A percentile compares a stretch with the other conserved stretches of the same genome.
Conservation (phyloP, 1,139 yeast genomes). For the Pneumocystis carinii region DNA sequence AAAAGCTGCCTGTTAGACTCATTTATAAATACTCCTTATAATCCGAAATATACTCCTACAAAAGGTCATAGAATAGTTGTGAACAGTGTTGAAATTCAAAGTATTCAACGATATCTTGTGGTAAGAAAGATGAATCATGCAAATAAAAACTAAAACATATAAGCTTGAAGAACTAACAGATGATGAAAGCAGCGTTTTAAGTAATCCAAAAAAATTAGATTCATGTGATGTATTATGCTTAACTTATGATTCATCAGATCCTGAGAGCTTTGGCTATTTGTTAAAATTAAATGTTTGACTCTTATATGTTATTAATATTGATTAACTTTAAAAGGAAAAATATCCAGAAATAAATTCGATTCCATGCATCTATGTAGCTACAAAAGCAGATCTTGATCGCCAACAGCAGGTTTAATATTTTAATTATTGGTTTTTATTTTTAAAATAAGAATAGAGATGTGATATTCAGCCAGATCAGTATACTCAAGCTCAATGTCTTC, state of each 20-base stretch:
- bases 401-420: constrained; percentile 48
- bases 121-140: constrained; percentile 21
- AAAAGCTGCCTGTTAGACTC: constrained; percentile 47
- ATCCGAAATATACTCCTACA: constrained; percentile 37
- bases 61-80: constrained; percentile 54
- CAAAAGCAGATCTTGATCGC: constrained; percentile 86
- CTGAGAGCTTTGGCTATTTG: constrained; percentile 77
- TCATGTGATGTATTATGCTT: constrained; percentile 85
- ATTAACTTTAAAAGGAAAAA: neutral
- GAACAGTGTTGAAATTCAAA: constrained; percentile 84
- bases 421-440: neutral
- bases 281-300: constrained; percentile 39
- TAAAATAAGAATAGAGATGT: constrained; percentile 29
- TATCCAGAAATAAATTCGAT: constrained; percentile 33
- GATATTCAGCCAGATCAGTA: constrained; percentile 78
- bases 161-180: constrained; percentile 67
- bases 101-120: constrained; percentile 84
- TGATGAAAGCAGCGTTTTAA: constrained; percentile 65
- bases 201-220: constrained; percentile 52
- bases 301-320: neutral
- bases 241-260: constrained; percentile 87
- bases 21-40: constrained; percentile 21
- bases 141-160: neutral
- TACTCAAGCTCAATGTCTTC: constrained; percentile 47
- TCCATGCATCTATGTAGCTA: constrained; percentile 78